A percentile compares a stretch with the other conserved stretches of the same genome.
Evolutionary conservation across 768 basidiomycete genomes (phyloP).

Genomic region (Amanita brunnescens): DNA sequence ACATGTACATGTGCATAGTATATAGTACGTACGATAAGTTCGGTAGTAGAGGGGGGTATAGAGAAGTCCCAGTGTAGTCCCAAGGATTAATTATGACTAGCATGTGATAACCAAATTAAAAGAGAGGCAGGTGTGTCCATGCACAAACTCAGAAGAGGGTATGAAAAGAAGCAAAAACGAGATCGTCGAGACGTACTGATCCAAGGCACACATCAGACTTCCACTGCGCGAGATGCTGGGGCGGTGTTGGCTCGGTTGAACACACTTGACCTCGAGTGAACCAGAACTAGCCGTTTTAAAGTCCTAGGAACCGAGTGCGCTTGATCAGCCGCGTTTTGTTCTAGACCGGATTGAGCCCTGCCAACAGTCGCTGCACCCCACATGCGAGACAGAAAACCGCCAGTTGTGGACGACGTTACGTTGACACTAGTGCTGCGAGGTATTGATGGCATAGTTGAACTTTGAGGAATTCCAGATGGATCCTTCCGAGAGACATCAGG

Average conservation of each 20-base stretch:
- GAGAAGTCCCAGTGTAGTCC: slow-evolving; percentile 2
- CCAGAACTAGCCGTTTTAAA: slow-evolving; percentile 7
- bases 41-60: background rate
- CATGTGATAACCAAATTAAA: slow-evolving; percentile 6
- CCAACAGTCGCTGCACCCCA: slow-evolving; percentile 6
- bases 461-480: background rate
- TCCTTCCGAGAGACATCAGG: background rate
- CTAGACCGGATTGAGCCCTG: background rate
- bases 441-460: slow-evolving; percentile 6
- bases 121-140: slow-evolving; percentile 9
- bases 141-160: slow-evolving; percentile 4
- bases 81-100: slow-evolving; percentile 5
- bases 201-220: background rate
- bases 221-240: background rate
- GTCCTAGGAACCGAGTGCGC: background rate
- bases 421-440: slow-evolving; percentile 5
- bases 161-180: slow-evolving; percentile 5
- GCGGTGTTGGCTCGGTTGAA: slow-evolving; percentile 1
- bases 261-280: slow-evolving; percentile 7
- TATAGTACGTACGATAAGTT: background rate
- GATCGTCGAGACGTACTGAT: background rate
- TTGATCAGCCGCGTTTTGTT: slow-evolving; percentile 1
- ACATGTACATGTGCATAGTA: slow-evolving; percentile 8
- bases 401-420: background rate
- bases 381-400: slow-evolving; percentile 6